Base-by-base conservation (phyloP, 768 basidiomycete genomes). In the Lactifluus echinatus region DNA sequence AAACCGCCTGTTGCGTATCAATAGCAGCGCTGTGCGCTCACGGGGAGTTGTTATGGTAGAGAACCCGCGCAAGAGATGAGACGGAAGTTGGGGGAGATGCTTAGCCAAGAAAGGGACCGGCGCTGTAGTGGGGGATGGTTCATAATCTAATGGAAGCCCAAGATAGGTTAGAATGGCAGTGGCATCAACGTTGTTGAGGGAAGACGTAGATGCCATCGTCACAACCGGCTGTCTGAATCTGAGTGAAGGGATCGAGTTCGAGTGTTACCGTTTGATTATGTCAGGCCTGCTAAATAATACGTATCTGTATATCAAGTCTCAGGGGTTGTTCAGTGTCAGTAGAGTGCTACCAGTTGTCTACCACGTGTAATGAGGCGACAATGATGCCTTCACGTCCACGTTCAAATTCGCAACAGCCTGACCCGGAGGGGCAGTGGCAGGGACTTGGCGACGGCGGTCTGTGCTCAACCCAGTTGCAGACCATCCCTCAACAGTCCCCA, bases 1-100 rank as follows among this genome's bases (percentile, higher is more conserved):
- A 21, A 87, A 73, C 8, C 89, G 79, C 47, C 89, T 75, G 68
- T 92, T 93, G 36, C 89, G 78, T 53, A 93, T 84, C 19, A 71
- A 67, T 11, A 83, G 71, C 50, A 93, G 75, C 8, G 66, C 69
- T 3, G 84, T 82, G 55, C 89, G 80, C 57, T 89, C 75, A 57
- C 78, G 87, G 3, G 89, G 84, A 1, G 74, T 76, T 29, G 76
- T 75, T 24, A 70, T 50, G 2, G 66, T 55, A 4, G 77, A 73
- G 66, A 81, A 81, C 19, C 63, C 65, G 10, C 47, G 54, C 10
- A 81, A 72, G 28, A 89, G 66, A 65, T 89, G 76, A 4, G 82
- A 82, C n/a, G 89, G 89, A 3, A 91, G 78, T 45, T 83, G 69
- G 28, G 72, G 66, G 14, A 90, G 61, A 70, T 89, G 78, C 58